Conservation (phyloP, 2,329 filamentous ascomycete genomes). For the Diatrype stigma region DNA sequence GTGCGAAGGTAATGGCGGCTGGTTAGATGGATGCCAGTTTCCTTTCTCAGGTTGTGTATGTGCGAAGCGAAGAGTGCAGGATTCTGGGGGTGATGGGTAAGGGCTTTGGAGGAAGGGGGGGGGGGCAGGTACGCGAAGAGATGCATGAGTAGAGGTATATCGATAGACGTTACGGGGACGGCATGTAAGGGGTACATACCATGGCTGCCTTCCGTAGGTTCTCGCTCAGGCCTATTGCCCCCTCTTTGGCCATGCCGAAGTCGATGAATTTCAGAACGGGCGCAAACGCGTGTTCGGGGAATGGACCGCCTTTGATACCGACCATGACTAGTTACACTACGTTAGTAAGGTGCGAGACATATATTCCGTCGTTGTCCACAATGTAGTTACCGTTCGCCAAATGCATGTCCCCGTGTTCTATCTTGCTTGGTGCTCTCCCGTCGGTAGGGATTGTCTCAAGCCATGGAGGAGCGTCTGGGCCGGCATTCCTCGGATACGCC, state of each 20-base stretch:
- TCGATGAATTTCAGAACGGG: constrained; percentile 10
- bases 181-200: background rate
- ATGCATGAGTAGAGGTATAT: too few relatives aligned
- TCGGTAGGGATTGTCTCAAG: constrained; percentile 8
- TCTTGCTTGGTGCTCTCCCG: constrained; percentile 1
- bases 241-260: constrained; percentile 5
- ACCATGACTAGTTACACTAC: constrained; percentile 8
- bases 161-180: background rate
- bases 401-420: constrained; percentile 9
- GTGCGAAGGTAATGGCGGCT: too few relatives aligned
- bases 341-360: constrained; percentile 1
- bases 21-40: too few relatives aligned
- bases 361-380: too few relatives aligned
- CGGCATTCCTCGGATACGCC: constrained; percentile 2
- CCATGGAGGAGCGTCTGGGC: constrained; percentile 1
- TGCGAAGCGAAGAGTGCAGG: too few relatives aligned
- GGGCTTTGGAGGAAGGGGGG: too few relatives aligned
- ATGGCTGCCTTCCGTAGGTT: constrained; percentile 4
- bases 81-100: too few relatives aligned
- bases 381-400: constrained; percentile 1
- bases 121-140: too few relatives aligned
- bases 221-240: background rate
- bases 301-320: background rate
- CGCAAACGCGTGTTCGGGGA: constrained; percentile 6
- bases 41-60: too few relatives aligned